Conservation (phyloP, 805 yeast genomes). For the Metschnikowia matae region DNA sequence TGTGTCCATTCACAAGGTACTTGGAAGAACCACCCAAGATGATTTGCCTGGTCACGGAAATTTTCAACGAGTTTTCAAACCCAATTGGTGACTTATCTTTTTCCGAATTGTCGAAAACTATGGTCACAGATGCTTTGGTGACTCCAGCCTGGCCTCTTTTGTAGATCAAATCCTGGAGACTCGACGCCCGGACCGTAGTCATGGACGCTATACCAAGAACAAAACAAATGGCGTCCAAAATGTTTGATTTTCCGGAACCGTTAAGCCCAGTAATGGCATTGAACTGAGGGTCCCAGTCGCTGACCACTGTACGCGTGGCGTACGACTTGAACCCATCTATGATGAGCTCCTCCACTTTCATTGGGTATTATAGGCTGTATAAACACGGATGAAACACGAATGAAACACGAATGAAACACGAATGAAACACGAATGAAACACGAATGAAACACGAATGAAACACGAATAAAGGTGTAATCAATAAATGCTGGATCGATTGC, state of each 20-base stretch:
- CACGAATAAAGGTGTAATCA: no score
- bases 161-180: slow-evolving; percentile 88
- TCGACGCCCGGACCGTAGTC: slow-evolving; percentile 92
- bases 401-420: not conserved
- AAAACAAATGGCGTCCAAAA: slow-evolving; percentile 94
- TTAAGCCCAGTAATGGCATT: slow-evolving; percentile 97
- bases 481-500: no score
- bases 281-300: slow-evolving; percentile 94
- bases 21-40: slow-evolving; percentile 89
- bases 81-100: slow-evolving; percentile 79
- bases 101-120: slow-evolving; percentile 87
- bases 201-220: slow-evolving; percentile 95
- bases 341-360: slow-evolving; percentile 94
- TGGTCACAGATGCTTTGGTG: slow-evolving; percentile 93
- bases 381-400: not conserved
- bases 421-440: not conserved
- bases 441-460: not conserved
- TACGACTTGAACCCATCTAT: slow-evolving; percentile 97
- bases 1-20: slow-evolving; percentile 90
- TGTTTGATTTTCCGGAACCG: slow-evolving; percentile 97
- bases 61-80: slow-evolving; percentile 69
- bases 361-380: slow-evolving; percentile 20
- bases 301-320: slow-evolving; percentile 91
- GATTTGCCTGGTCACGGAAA: slow-evolving; percentile 89
- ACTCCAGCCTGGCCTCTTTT: slow-evolving; percentile 98